Percentiles rank a stretch among this genome's conserved stretches.
phyloP scores from a whole-genome alignment of 2,329 filamentous ascomycete species.

The Fusarium anthophilum region DNA sequence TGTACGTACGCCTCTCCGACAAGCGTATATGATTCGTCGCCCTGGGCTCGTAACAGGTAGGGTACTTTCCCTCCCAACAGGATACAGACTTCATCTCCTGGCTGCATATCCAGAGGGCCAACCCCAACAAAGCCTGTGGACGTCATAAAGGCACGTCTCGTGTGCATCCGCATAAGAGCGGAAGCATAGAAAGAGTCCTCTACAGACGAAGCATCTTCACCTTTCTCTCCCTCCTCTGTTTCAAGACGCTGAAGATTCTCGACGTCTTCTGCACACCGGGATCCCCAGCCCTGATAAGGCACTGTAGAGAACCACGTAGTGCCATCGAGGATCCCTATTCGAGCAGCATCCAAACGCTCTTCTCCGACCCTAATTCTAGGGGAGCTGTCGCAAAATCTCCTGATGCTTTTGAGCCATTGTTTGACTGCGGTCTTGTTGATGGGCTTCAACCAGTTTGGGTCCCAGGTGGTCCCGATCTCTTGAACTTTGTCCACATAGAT shows the following conservation, averaged over 20 bases:
- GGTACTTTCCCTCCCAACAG: not conserved
- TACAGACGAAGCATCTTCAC: not conserved
- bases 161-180: not conserved
- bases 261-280: not conserved
- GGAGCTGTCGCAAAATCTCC: not conserved
- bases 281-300: not conserved
- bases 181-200: not conserved
- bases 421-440: not conserved
- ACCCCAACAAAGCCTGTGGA: not conserved
- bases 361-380: not conserved
- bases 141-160: not conserved
- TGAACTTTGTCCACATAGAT: not conserved
- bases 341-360: not conserved
- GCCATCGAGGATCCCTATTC: not conserved
- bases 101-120: not conserved
- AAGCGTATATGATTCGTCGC: not conserved
- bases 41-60: not conserved
- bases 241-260: not conserved
- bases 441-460: not conserved
- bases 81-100: not conserved
- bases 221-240: no score
- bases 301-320: not conserved
- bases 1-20: not conserved
- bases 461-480: not conserved
- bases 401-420: not conserved